phyloP scores from a whole-genome alignment of 1,284 basidiomycete genomes.

The Leucoagaricus sp. region DNA sequence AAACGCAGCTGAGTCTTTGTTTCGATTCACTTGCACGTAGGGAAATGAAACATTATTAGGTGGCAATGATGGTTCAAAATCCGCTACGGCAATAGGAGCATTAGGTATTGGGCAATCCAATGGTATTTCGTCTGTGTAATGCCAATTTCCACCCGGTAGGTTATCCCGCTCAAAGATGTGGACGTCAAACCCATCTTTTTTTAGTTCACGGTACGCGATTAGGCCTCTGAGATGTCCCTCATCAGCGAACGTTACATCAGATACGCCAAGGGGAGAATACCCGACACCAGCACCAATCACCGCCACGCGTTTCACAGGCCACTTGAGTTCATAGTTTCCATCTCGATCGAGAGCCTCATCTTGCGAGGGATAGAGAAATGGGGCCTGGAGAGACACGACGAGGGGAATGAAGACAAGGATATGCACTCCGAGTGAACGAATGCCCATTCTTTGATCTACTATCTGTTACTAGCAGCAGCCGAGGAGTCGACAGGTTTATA shows the following conservation, averaged over 20 bases:
- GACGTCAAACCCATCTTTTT: slow-evolving; percentile 37
- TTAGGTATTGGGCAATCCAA: slow-evolving; percentile 42
- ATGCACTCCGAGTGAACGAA: too few species aligned
- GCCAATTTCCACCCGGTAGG: slow-evolving; percentile 47
- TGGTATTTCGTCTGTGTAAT: slow-evolving; percentile 41
- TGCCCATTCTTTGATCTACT: too few species aligned
- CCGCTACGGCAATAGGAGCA: slow-evolving; percentile 36
- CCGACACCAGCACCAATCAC: slow-evolving; percentile 42
- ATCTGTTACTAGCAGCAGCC: too few species aligned
- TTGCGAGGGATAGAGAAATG: background rate
- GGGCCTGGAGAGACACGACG: background rate
- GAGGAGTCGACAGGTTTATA: too few species aligned
- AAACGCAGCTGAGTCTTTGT: slow-evolving; percentile 21
- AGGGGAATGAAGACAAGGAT: too few species aligned
- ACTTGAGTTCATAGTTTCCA: slow-evolving; percentile 37
- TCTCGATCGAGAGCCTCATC: too few species aligned
- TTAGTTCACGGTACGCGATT: slow-evolving; percentile 38
- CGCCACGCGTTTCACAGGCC: slow-evolving; percentile 38
- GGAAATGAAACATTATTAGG: slow-evolving; percentile 32
- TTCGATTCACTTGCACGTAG: slow-evolving; percentile 33
- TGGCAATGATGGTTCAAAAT: slow-evolving; percentile 41
- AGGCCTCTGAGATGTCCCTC: slow-evolving; percentile 30
- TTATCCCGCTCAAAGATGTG: slow-evolving; percentile 46
- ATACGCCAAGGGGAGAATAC: slow-evolving; percentile 23
- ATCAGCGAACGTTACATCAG: background rate